phyloP scores from a whole-genome alignment of 352 stramenopile species.

The Halophytophthora batemanensis region DNA sequence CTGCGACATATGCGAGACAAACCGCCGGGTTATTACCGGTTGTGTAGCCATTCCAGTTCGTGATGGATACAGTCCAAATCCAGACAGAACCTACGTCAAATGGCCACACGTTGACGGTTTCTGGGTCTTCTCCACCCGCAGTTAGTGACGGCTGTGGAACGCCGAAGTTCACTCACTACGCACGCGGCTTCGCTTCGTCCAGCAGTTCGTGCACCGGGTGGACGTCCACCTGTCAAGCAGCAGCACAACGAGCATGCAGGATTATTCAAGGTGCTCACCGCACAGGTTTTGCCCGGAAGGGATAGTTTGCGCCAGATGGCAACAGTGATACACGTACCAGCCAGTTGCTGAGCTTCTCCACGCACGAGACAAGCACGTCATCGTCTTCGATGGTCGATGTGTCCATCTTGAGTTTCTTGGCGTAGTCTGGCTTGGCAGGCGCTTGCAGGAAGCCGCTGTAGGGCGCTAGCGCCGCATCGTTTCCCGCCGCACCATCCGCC shows the following conservation, averaged over 20 bases:
- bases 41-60: too few relatives aligned
- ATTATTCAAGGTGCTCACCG: neutral
- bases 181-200: slow-evolving; percentile 17
- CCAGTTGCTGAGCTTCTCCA: slow-evolving; percentile 54
- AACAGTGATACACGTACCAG: slow-evolving; percentile 33
- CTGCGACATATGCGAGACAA: too few relatives aligned
- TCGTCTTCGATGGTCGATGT: slow-evolving; percentile 40
- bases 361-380: slow-evolving; percentile 53
- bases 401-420: slow-evolving; percentile 30
- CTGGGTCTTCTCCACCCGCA: too few relatives aligned
- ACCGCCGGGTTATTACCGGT: too few relatives aligned
- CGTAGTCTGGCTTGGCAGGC: slow-evolving; percentile 29
- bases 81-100: too few relatives aligned
- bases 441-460: slow-evolving; percentile 66
- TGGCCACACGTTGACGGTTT: too few relatives aligned
- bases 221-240: slow-evolving; percentile 35
- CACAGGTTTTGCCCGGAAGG: too few relatives aligned
- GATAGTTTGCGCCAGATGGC: neutral
- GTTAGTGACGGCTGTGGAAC: neutral
- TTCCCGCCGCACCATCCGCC: neutral
- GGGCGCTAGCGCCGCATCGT: slow-evolving; percentile 12
- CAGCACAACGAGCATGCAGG: neutral
- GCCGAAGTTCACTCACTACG: neutral
- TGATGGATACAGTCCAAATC: too few relatives aligned
- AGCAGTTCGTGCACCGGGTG: slow-evolving; percentile 35